Percentiles rank a stretch among this genome's conserved stretches.
phyloP scores from a whole-genome alignment of 495 filamentous ascomycete species.

The Lepraria neglecta region DNA sequence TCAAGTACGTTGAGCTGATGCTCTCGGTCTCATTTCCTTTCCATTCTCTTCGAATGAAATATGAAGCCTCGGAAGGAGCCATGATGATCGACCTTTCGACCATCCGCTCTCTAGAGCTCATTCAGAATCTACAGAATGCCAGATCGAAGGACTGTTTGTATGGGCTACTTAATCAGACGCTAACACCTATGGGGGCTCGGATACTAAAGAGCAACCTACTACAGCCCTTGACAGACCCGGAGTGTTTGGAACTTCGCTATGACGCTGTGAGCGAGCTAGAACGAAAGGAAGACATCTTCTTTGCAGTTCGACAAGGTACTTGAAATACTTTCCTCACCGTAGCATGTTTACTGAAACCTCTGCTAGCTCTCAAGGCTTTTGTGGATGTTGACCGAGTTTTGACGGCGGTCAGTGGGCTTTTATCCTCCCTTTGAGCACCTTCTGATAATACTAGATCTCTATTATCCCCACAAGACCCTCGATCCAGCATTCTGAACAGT shows the following conservation, averaged over 20 bases:
- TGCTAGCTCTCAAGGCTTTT: constrained; percentile 62
- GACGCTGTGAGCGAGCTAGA: constrained; percentile 82
- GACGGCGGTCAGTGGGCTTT: constrained; percentile 45
- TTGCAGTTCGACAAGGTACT: constrained; percentile 59
- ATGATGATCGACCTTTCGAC: constrained; percentile 94
- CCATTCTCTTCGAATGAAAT: constrained; percentile 78
- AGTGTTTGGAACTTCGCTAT: constrained; percentile 58
- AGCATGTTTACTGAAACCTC: constrained; percentile 14
- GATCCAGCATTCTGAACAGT: constrained; percentile 64
- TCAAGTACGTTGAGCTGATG: constrained; percentile 74
- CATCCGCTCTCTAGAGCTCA: constrained; percentile 75
- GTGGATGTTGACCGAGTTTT: constrained; percentile 64
- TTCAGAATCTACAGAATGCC: constrained; percentile 73
- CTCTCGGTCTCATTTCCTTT: constrained; percentile 58
- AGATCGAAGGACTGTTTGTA: constrained; percentile 76
- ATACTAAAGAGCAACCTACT: constrained; percentile 75
- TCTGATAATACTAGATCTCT: constrained; percentile 51
- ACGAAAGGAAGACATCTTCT: constrained; percentile 82
- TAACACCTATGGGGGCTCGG: constrained; percentile 81
- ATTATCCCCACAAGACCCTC: constrained; percentile 58
- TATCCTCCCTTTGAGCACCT: constrained; percentile 23
- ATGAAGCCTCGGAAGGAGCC: constrained; percentile 80
- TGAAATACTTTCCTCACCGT: neutral
- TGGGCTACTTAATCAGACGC: constrained; percentile 74
- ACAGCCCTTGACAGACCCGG: constrained; percentile 74